phyloP scores from a whole-genome alignment of 202 grass and related monocot species.

The Saccharum hybrid region DNA sequence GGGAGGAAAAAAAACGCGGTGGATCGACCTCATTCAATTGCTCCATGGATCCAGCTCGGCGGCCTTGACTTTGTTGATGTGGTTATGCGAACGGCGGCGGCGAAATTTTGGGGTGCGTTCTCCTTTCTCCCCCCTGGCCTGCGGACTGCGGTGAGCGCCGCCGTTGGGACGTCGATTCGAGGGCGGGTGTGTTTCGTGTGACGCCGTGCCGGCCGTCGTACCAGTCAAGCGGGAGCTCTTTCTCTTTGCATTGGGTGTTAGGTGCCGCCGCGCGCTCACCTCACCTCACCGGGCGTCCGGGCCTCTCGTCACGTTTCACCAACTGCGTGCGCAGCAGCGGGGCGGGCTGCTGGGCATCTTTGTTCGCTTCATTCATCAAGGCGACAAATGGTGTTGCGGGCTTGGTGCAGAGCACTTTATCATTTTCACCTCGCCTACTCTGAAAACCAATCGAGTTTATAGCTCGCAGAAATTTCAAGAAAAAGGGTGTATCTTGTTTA shows the following conservation, averaged over 20 bases:
- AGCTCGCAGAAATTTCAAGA: constrained; percentile 5
- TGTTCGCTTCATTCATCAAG: background rate
- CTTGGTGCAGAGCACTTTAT: background rate
- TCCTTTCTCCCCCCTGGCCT: background rate
- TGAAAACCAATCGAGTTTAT: background rate
- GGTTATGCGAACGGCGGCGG: too few relatives aligned
- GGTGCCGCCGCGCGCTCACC: constrained; percentile 7
- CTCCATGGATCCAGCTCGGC: background rate
- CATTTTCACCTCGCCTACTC: background rate
- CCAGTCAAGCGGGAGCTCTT: background rate
- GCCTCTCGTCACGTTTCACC: constrained; percentile 31
- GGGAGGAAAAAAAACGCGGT: background rate
- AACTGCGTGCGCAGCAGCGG: constrained; percentile 4
- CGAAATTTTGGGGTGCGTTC: background rate
- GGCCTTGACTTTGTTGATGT: too few relatives aligned
- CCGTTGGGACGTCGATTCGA: constrained; percentile 49
- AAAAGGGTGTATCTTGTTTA: background rate
- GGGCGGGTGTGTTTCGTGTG: background rate
- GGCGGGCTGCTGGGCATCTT: background rate
- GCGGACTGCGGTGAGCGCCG: constrained; percentile 20
- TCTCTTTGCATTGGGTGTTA: background rate
- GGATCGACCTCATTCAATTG: background rate
- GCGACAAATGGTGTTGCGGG: background rate
- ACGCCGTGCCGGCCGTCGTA: constrained; percentile 23
- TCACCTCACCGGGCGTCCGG: background rate